phyloP scores from a whole-genome alignment of 139 green algal species.

The Coelastrella sp. region DNA sequence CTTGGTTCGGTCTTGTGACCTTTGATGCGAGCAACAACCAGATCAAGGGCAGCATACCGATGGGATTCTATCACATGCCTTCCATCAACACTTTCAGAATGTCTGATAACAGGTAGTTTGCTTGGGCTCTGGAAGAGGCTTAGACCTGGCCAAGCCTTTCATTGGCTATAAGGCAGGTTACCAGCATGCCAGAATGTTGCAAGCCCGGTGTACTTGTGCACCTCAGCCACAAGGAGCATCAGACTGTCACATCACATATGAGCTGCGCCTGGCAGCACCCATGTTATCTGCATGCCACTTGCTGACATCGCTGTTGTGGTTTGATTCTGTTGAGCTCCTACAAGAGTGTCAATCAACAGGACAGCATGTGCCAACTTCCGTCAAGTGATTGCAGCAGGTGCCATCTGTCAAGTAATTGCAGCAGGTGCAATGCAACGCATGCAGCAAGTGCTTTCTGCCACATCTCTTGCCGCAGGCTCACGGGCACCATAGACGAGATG shows the following conservation, averaged over 20 bases:
- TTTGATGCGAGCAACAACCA: slow-evolving; percentile 22
- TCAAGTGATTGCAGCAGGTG: not conserved
- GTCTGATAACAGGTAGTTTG: slow-evolving; percentile 17
- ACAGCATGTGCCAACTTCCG: too few species aligned
- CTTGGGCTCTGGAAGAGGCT: not conserved
- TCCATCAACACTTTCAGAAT: slow-evolving; percentile 17
- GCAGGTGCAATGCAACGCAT: not conserved
- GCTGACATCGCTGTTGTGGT: too few species aligned
- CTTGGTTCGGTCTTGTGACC: not conserved
- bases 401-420: not conserved
- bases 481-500: not conserved
- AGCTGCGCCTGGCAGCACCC: too few species aligned
- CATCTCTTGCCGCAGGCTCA: not conserved
- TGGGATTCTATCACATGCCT: slow-evolving; percentile 5
- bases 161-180: too few species aligned
- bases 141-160: not conserved
- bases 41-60: not conserved
- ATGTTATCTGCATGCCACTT: too few species aligned
- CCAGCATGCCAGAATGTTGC: too few species aligned
- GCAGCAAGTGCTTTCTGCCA: not conserved
- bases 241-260: too few species aligned
- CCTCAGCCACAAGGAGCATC: too few species aligned
- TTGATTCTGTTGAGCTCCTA: too few species aligned
- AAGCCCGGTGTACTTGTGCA: too few species aligned
- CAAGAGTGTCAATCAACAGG: too few species aligned